Evolutionary conservation across 2,329 filamentous ascomycete genomes (phyloP).

Genomic region (Nothophoma quercina): DNA sequence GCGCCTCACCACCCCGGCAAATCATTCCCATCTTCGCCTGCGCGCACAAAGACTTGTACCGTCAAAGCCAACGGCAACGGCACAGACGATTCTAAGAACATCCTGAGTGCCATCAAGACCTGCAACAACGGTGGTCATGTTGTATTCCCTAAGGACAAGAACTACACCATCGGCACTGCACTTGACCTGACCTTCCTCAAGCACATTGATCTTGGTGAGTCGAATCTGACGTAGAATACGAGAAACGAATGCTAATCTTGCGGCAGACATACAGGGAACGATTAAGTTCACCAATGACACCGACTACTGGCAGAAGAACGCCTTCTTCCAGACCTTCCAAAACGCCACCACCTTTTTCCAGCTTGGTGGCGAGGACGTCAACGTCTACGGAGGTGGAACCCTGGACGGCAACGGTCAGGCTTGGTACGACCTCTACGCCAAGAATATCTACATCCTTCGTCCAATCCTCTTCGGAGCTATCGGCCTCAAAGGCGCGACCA

Average conservation of each 20-base stretch:
- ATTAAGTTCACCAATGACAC: conserved; percentile 72
- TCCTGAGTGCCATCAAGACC: conserved; percentile 62
- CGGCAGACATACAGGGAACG: conserved; percentile 63
- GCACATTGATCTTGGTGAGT: conserved; percentile 66
- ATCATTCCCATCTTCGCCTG: conserved; percentile 44
- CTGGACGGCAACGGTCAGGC: conserved; percentile 70
- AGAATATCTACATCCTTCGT: conserved; percentile 64
- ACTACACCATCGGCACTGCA: conserved; percentile 69
- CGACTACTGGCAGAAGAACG: conserved; percentile 71
- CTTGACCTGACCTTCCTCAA: conserved; percentile 71
- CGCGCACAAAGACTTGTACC: conserved; percentile 48
- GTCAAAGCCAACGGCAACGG: conserved; percentile 50
- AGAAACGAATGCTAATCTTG: conserved; percentile 4
- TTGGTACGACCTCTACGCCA: conserved; percentile 70
- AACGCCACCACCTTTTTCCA: conserved; percentile 73
- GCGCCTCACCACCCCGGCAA: conserved; percentile 47
- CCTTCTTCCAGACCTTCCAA: conserved; percentile 71
- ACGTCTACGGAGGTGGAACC: conserved; percentile 71
- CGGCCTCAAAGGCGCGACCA: conserved; percentile 64
- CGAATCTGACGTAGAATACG: background rate
- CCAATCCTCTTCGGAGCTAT: conserved; percentile 66
- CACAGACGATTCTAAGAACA: conserved; percentile 60
- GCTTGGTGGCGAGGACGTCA: conserved; percentile 70
- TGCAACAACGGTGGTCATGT: conserved; percentile 71
- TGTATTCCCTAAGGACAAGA: conserved; percentile 62